These are phyloP conservation scores for Petrea volubilis DNA, from an alignment of 257 asterid species.

Conservation along the genomic window DNA sequence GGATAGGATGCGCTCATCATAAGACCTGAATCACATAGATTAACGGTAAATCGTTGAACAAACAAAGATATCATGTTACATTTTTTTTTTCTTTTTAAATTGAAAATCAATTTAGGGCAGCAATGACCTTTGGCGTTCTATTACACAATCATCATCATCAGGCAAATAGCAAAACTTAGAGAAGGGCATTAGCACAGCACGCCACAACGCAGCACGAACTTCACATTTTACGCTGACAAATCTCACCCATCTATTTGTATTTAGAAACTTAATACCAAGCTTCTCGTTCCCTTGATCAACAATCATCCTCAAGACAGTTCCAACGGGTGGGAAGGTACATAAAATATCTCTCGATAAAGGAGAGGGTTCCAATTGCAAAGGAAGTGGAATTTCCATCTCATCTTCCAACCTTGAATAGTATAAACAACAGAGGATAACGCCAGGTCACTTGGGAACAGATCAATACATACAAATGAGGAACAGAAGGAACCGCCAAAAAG, in stretches of 20 bases:
- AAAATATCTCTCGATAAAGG: constrained; percentile 62
- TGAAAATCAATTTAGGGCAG: constrained; percentile 21
- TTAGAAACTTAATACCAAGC: constrained; percentile 48
- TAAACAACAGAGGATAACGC: constrained; percentile 22
- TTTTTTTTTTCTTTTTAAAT: not conserved
- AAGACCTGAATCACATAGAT: constrained; percentile 40
- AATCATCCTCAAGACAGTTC: constrained; percentile 72
- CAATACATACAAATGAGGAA: not conserved
- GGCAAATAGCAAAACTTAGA: constrained; percentile 65
- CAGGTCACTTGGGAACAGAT: not conserved
- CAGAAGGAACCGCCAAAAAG: not conserved
- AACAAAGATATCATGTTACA: not conserved
- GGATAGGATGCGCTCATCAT: constrained; percentile 48
- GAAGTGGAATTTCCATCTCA: constrained; percentile 65
- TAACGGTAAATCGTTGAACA: constrained; percentile 9
- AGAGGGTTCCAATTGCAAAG: constrained; percentile 56
- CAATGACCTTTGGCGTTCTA: constrained; percentile 58
- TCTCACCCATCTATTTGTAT: constrained; percentile 70
- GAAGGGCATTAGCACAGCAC: constrained; percentile 63
- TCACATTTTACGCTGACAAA: constrained; percentile 51
- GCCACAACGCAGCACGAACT: constrained; percentile 55
- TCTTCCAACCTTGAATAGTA: constrained; percentile 61
- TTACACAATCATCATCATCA: constrained; percentile 52
- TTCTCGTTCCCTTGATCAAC: constrained; percentile 45
- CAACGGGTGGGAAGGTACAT: constrained; percentile 70